Base-by-base conservation (phyloP, 495 filamentous ascomycete species). In the Talaromyces wortmannii region DNA sequence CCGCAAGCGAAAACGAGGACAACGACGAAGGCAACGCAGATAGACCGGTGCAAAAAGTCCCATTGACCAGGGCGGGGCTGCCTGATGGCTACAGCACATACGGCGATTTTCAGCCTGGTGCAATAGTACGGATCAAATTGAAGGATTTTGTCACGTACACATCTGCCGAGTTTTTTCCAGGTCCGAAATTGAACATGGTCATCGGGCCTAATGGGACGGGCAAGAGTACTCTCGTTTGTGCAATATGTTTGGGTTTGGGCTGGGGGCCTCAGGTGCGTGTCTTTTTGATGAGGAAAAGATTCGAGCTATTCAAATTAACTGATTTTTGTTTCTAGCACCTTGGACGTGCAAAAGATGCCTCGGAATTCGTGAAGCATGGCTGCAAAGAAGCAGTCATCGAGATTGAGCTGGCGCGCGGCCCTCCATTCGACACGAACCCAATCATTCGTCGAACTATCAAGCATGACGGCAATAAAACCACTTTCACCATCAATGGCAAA, bases 141-240 rank as follows among this genome's bases (percentile, higher is more conserved):
- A 76, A 71, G n/a, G 87, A 97, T 63, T 99, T 99, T 63, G 91
- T 99, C 30, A 99, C 95, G 0, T 99, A 97, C 68, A 90, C 85
- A 12, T 82, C 85, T 31, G 92, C 90, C 50, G 90, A 94, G 59
- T 96, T 97, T 68, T 82, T 82, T 49, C 90, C 89, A 4, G 94
- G 94, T 0, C 92, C 95, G 11, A 94, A 88, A 61, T 67, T 99
- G 61, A 99, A 99, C 65, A 97, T 99, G 95, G 84, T 99, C 55
- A 97, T 99, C 61, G 94, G 94, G 0, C 94, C 94, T 7, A 99
- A 99, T 64, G 94, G 94, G 45, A 97, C 94, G 0, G 94, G 94
- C 45, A 99, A 99, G 67, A 96, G 91, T 75, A 96, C 95, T 0
- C 80, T 99, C 31, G 94, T 99, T 31, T 97, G 94, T 70, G 94